Base-by-base conservation (phyloP, 2,329 filamentous ascomycete genomes). In the Fusarium goolgardi region DNA sequence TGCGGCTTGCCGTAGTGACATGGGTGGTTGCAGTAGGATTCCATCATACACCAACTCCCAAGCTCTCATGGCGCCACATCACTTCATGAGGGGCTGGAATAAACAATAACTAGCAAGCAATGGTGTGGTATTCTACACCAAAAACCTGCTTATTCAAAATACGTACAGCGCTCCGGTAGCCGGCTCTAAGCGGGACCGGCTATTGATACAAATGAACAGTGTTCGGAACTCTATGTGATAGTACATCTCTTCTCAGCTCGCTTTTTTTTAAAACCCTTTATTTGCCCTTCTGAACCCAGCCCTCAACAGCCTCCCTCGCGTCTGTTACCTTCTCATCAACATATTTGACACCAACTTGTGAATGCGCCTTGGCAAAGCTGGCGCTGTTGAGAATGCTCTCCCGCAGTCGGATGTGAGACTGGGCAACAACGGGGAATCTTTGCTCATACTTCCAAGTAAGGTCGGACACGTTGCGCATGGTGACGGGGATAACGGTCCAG, bases 401-500 rank as follows among this genome's bases (percentile, higher is more conserved):
- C 64, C 90, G 89, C 53, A 91, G 83, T 75, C 86, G 83, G 65
- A 95, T 73, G 81, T 99, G 96, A 59, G 92, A 88, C 73, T 97
- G 90, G 20, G 93, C 91, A 55, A 99, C 78, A 20, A 86, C 91
- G 6, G 96, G 96, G 77, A 94, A 92, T 75, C 86, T 89, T 85
- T 96, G 88, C 88, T 99, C 96, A 79, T 96, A 99, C 77, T 88
- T 89, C 96, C 96, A 99, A 45, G 91, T 82, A 76, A 98, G 83
- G 76, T 95, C 90, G 43, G 90, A 89, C 29, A 97, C 88, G 80
- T 99, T 99, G 78, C 88, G 84, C 86, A 94, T 97, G 41, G 96
- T 99, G 69, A 96, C 84, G 44, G 96, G 96, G 49, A 99, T 82
- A 39, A 97, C 89, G 64, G 89, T 84, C 88, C 94, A 96, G 61